phyloP scores from a whole-genome alignment of 1,139 yeast genomes.

The Yamadazyma kanchanaburiensis region DNA sequence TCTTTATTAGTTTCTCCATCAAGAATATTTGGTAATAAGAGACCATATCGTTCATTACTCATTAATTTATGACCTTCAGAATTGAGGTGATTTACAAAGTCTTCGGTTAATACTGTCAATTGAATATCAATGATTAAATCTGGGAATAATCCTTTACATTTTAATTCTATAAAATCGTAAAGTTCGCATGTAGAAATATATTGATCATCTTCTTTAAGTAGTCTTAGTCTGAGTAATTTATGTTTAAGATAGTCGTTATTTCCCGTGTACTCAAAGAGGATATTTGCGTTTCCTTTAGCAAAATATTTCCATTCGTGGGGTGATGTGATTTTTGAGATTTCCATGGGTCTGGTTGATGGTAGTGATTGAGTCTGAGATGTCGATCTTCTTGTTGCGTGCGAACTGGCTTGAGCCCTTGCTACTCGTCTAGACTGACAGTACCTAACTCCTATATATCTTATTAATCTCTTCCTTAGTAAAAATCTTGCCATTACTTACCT shows the following conservation, averaged over 20 bases:
- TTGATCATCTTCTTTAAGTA: conserved; percentile 34
- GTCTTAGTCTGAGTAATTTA: conserved; percentile 35
- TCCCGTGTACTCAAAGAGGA: conserved; percentile 41
- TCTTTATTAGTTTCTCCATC: conserved; percentile 28
- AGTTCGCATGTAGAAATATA: conserved; percentile 43
- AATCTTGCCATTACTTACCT: conserved; percentile 12
- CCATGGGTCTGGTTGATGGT: too few relatives aligned
- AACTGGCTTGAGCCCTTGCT: too few relatives aligned
- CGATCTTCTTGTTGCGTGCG: too few relatives aligned
- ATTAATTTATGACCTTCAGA: conserved; percentile 25
- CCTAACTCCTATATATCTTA: conserved; percentile 2
- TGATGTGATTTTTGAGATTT: conserved; percentile 37
- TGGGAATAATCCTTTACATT: conserved; percentile 40
- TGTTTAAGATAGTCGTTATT: conserved; percentile 31
- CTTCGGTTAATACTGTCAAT: conserved; percentile 33
- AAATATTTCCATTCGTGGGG: conserved; percentile 43
- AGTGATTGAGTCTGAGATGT: too few relatives aligned
- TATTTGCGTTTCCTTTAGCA: conserved; percentile 46
- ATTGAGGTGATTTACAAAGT: conserved; percentile 27
- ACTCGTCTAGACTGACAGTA: too few relatives aligned
- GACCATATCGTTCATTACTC: conserved; percentile 38
- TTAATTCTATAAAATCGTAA: conserved; percentile 41
- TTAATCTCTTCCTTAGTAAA: conserved; percentile 23
- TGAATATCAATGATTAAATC: conserved; percentile 38
- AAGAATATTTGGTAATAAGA: conserved; percentile 39